Conservation (phyloP, 1,284 basidiomycete genomes). For the Neonothopanus nambi region DNA sequence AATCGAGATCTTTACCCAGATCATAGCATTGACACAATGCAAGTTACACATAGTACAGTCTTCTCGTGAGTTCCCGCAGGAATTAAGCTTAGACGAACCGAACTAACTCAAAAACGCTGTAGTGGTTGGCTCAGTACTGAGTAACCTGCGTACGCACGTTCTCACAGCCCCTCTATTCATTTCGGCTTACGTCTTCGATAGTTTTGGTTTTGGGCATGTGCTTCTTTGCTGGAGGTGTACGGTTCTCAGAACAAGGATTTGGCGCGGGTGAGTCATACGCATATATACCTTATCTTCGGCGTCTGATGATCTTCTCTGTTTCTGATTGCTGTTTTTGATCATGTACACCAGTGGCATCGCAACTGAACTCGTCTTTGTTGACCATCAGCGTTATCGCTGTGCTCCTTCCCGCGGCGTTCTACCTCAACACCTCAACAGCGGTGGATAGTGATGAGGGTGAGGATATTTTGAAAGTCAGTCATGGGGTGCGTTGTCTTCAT, state of each 20-base stretch:
- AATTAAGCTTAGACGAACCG: not conserved
- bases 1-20: conserved; percentile 42
- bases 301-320: no score
- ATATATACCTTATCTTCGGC: conserved; percentile 5
- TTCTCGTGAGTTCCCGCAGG: conserved; percentile 55
- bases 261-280: conserved; percentile 50
- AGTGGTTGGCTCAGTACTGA: conserved; percentile 82
- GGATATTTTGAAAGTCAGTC: conserved; percentile 73
- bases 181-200: conserved; percentile 24
- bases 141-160: conserved; percentile 61
- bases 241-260: conserved; percentile 75
- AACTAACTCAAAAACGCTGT: conserved; percentile 22
- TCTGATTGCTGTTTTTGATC: no score
- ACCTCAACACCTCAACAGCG: conserved; percentile 37
- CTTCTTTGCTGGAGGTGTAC: conserved; percentile 70
- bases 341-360: conserved; percentile 65
- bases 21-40: conserved; percentile 81
- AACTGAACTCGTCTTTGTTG: conserved; percentile 80
- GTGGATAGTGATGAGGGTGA: conserved; percentile 32
- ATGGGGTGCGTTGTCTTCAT: conserved; percentile 56
- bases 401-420: conserved; percentile 76
- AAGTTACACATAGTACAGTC: conserved; percentile 83
- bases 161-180: not conserved
- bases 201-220: conserved; percentile 85
- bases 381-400: conserved; percentile 81